Base-by-base conservation (phyloP, 192 early-diverging fungal genomes). In the Podochytrium sp. region DNA sequence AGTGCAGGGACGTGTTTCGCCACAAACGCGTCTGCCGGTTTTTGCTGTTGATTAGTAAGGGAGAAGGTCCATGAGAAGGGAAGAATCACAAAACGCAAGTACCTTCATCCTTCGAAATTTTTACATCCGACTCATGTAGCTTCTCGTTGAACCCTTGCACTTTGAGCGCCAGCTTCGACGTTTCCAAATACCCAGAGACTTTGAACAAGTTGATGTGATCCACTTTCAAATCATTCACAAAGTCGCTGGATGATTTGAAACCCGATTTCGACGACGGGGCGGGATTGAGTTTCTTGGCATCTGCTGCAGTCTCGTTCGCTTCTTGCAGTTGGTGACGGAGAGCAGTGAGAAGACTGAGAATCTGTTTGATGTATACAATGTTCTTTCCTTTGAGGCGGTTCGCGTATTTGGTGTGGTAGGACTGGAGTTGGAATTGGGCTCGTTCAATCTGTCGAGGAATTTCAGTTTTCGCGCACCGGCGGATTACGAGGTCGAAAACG, bases 181-280 rank as follows among this genome's bases (percentile, higher is more conserved):
- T 81, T 30, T 86, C 75, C 65, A 96, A 61, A 59, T 91, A 96
- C 3, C 76, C 67, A 52, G 87, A 80, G 0, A 94, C 80, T 75
- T 92, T 93, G 80, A 91, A 94, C 34, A 94, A 78, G 70, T 94
- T 96, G 37, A 96, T 84, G 70, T 95, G 85, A 53, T 95, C 93
- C 33, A 93, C 89, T 16, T 81, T 79, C 6, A 88, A 79, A 1
- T 78, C 70, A 14, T 91, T 86, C 38, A 92, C 69, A 79, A 94
- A 93, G 53, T 94, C 91, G 3, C 37, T 41, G 20, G 23, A n/a
- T 2, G 66, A 55, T 56, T 51, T 55, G 34, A 69, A 69, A 0
- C n/a, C 37, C 0, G 39, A 61, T 61, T 61, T 61, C 6, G 27
- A 29, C 7, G 20, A 12, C 1, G 20, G 20, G 0, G 14, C 35